These are phyloP conservation scores for Ashbya aceris DNA, from an alignment of 1,139 yeast species.

Conservation along the genomic window DNA sequence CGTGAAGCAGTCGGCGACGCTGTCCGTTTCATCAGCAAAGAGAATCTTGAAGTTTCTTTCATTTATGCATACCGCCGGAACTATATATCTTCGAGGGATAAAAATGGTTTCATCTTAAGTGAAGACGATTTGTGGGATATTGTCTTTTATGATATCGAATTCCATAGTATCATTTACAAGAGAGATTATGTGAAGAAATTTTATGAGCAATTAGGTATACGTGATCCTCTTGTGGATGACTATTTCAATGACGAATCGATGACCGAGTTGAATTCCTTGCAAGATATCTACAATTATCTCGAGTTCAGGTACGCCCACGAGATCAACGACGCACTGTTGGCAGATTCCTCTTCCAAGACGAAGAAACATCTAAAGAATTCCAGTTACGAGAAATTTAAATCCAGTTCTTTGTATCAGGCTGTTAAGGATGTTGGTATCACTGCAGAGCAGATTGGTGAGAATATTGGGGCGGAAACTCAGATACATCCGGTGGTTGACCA, in stretches of 20 bases:
- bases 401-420: slow-evolving; percentile 57
- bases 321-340: slow-evolving; percentile 41
- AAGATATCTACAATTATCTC: slow-evolving; percentile 78
- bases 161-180: slow-evolving; percentile 76
- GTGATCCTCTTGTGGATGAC: slow-evolving; percentile 55
- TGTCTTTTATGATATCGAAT: slow-evolving; percentile 77
- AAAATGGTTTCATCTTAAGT: slow-evolving; percentile 44
- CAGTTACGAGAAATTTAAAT: slow-evolving; percentile 65
- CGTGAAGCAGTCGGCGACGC: slow-evolving; percentile 64
- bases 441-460: slow-evolving; percentile 76
- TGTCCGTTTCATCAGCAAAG: slow-evolving; percentile 68
- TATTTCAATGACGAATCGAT: slow-evolving; percentile 45
- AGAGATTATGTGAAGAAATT: slow-evolving; percentile 53
- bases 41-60: slow-evolving; percentile 86
- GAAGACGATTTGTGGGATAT: slow-evolving; percentile 94
- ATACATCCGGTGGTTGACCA: slow-evolving; percentile 68
- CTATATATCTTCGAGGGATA: slow-evolving; percentile 48
- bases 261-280: slow-evolving; percentile 53
- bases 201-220: slow-evolving; percentile 44
- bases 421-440: slow-evolving; percentile 69
- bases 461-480: slow-evolving; percentile 62
- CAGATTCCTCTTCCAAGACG: slow-evolving; percentile 18
- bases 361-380: slow-evolving; percentile 68
- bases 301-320: slow-evolving; percentile 74
- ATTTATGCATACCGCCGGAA: slow-evolving; percentile 95